Evolutionary conservation across 1,284 basidiomycete species (phyloP).

Genomic region (Phellopilus nigrolimitatus): DNA sequence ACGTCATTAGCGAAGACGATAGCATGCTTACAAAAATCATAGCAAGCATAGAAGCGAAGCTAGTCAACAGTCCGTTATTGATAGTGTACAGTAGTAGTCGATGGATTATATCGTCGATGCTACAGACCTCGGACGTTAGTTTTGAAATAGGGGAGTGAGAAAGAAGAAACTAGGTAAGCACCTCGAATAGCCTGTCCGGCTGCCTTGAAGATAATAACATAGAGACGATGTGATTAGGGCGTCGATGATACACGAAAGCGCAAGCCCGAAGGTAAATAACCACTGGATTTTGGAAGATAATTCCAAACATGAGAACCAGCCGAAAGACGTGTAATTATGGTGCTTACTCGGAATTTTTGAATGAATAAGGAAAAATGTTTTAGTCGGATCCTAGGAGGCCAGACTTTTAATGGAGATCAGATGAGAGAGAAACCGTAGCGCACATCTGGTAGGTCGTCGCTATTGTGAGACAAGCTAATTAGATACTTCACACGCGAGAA

Average conservation of each 20-base stretch:
- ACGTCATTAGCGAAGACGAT: neutral
- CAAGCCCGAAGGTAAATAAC: constrained; percentile 19
- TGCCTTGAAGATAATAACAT: constrained; percentile 20
- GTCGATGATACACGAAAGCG: constrained; percentile 17
- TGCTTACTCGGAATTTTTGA: constrained; percentile 16
- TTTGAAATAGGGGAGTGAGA: too few relatives aligned
- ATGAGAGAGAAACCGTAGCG: too few relatives aligned
- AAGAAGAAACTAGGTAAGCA: neutral
- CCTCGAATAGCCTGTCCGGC: constrained; percentile 18
- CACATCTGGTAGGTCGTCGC: constrained; percentile 18
- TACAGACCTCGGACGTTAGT: too few relatives aligned
- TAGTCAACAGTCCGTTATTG: constrained; percentile 19
- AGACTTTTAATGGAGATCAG: too few relatives aligned
- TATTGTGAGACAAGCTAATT: constrained; percentile 2
- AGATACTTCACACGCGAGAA: neutral
- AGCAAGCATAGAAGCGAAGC: constrained; percentile 16
- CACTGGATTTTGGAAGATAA: constrained; percentile 6
- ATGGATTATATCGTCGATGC: constrained; percentile 18
- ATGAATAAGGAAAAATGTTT: constrained; percentile 15
- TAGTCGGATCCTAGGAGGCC: constrained; percentile 14
- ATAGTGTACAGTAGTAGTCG: constrained; percentile 19
- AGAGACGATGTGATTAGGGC: constrained; percentile 16
- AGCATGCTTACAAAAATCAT: constrained; percentile 16
- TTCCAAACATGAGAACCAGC: neutral
- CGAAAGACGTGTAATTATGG: too few relatives aligned